Evolutionary conservation across 257 asterid species (phyloP).

Genomic region (Penstemon barbatus): DNA sequence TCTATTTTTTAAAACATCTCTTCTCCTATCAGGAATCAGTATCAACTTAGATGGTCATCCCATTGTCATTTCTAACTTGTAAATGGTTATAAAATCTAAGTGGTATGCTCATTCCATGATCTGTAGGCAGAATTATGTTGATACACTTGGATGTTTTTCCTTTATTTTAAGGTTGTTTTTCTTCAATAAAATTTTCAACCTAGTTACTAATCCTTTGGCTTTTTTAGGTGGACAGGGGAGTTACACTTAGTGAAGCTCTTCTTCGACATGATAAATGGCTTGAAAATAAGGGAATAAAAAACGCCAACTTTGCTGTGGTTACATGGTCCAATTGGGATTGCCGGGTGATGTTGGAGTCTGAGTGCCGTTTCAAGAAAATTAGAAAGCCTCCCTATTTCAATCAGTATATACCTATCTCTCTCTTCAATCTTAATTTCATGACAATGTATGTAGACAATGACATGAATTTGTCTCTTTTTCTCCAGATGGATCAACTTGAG

Average conservation of each 20-base stretch:
- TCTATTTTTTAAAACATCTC: slow-evolving; percentile 4
- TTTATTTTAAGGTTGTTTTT: slow-evolving; percentile 7
- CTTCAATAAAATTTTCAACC: slow-evolving; percentile 1
- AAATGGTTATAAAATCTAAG: not conserved
- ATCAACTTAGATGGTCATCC: slow-evolving; percentile 9
- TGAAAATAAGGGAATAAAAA: slow-evolving; percentile 72
- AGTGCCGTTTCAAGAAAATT: slow-evolving; percentile 76
- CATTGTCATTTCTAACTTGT: slow-evolving; percentile 2
- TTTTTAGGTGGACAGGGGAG: slow-evolving; percentile 77
- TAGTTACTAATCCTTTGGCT: slow-evolving; percentile 16
- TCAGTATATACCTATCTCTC: slow-evolving; percentile 41
- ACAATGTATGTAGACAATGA: slow-evolving; percentile 18
- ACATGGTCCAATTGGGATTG: slow-evolving; percentile 99
- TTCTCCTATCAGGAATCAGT: slow-evolving; percentile 1
- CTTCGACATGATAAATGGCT: slow-evolving; percentile 89
- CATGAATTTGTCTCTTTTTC: slow-evolving; percentile 27
- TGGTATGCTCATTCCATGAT: not conserved
- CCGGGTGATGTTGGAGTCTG: slow-evolving; percentile 93
- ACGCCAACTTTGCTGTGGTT: slow-evolving; percentile 78
- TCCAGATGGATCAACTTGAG: slow-evolving; percentile 86
- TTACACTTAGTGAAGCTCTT: slow-evolving; percentile 79
- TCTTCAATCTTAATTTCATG: slow-evolving; percentile 17
- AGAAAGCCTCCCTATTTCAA: slow-evolving; percentile 87
- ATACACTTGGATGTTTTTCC: slow-evolving; percentile 4
- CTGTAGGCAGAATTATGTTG: not conserved